These are phyloP conservation scores for Fusarium phyllophilum DNA, from an alignment of 2,329 filamentous ascomycete genomes.

Conservation along the genomic window DNA sequence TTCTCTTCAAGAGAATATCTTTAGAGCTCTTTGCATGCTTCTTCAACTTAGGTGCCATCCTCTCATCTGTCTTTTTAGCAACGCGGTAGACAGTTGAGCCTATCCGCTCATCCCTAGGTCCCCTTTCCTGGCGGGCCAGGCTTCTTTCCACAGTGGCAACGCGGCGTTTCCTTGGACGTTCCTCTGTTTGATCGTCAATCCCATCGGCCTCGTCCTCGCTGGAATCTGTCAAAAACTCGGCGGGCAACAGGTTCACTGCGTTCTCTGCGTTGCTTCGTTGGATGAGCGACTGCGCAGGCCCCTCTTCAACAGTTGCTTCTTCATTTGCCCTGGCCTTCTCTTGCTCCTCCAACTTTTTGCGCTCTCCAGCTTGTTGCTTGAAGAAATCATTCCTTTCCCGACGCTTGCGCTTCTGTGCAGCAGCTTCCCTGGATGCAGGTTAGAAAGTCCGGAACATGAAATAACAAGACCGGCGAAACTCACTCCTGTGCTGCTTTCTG, in stretches of 20 bases:
- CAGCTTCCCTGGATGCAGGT: conserved; percentile 56
- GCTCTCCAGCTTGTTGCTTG: conserved; percentile 64
- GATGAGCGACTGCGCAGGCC: conserved; percentile 7
- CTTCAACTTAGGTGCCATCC: conserved; percentile 60
- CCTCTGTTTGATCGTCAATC: conserved; percentile 38
- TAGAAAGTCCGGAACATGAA: neutral
- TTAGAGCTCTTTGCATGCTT: conserved; percentile 56
- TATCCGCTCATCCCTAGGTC: conserved; percentile 59
- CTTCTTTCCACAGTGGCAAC: conserved; percentile 54
- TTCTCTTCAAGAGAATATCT: conserved; percentile 58
- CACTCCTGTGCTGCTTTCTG: conserved; percentile 64
- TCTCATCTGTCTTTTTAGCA: conserved; percentile 55
- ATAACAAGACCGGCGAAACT: conserved; percentile 35
- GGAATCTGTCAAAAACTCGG: conserved; percentile 64
- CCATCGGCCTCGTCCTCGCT: conserved; percentile 53
- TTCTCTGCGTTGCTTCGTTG: conserved; percentile 48
- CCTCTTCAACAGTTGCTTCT: conserved; percentile 15
- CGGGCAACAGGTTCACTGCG: conserved; percentile 60
- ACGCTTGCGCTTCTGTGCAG: conserved; percentile 64
- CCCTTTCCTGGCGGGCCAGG: conserved; percentile 51
- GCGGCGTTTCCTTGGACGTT: conserved; percentile 55
- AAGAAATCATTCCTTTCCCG: conserved; percentile 64
- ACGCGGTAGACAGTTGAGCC: conserved; percentile 66
- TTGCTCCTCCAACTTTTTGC: conserved; percentile 52
- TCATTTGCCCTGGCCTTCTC: conserved; percentile 35